phyloP scores from a whole-genome alignment of 805 yeast genomes.

The Saccharomycopsis sp. region DNA sequence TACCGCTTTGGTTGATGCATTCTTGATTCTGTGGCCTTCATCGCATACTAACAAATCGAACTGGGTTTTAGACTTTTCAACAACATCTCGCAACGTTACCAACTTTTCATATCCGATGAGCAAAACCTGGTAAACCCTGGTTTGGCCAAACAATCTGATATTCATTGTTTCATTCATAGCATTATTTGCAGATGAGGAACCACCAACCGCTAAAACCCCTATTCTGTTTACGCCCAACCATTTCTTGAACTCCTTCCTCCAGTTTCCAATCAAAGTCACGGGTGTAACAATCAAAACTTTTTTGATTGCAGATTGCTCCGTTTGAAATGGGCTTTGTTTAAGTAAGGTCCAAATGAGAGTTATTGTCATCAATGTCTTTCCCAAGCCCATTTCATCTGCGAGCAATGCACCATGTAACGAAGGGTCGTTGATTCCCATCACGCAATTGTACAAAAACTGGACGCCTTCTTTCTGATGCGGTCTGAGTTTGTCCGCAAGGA shows the following conservation, averaged over 20 bases:
- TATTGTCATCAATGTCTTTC: slow-evolving; percentile 6
- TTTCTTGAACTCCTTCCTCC: slow-evolving; percentile 82
- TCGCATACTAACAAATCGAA: slow-evolving; percentile 80
- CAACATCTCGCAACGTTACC: slow-evolving; percentile 35
- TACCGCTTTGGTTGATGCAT: slow-evolving; percentile 59
- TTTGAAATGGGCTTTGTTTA: slow-evolving; percentile 47
- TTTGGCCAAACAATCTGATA: slow-evolving; percentile 50
- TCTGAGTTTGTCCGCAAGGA: slow-evolving; percentile 45
- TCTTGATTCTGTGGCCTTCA: slow-evolving; percentile 90
- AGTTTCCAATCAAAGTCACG: slow-evolving; percentile 76
- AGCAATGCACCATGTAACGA: slow-evolving; percentile 59
- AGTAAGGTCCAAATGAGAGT: slow-evolving; percentile 24
- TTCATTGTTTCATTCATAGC: slow-evolving; percentile 47
- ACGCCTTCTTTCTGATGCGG: slow-evolving; percentile 87
- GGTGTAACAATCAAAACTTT: slow-evolving; percentile 84
- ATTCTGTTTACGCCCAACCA: slow-evolving; percentile 68
- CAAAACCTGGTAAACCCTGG: slow-evolving; percentile 72
- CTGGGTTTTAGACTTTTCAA: slow-evolving; percentile 27
- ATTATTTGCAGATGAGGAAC: slow-evolving; percentile 33
- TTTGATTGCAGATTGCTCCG: slow-evolving; percentile 25
- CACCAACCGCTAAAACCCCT: slow-evolving; percentile 53
- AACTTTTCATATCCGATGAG: slow-evolving; percentile 85
- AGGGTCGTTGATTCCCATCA: slow-evolving; percentile 49
- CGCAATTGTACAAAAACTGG: slow-evolving; percentile 68
- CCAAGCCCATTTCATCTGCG: slow-evolving; percentile 85